phyloP scores from a whole-genome alignment of 768 basidiomycete genomes.

The Xerocomellus amylosporus region DNA sequence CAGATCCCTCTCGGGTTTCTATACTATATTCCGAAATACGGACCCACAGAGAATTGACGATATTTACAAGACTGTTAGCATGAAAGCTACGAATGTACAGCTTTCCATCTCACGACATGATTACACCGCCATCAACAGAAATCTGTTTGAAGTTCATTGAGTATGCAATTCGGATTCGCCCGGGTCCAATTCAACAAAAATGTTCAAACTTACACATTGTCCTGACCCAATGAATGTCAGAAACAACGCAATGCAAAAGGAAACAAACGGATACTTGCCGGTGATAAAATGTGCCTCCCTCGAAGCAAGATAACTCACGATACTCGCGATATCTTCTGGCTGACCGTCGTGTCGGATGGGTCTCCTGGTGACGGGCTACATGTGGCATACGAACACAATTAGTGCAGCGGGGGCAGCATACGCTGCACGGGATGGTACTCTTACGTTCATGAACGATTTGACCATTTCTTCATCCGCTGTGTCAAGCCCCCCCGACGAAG shows the following conservation, averaged over 20 bases:
- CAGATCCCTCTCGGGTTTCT: too few species aligned
- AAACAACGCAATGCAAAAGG: background rate
- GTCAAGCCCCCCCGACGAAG: background rate
- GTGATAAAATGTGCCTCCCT: conserved; percentile 37
- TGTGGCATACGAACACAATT: background rate
- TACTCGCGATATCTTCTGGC: conserved; percentile 35
- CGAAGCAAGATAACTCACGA: conserved; percentile 38
- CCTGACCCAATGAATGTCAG: conserved; percentile 10
- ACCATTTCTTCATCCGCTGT: background rate
- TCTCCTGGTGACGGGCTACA: background rate
- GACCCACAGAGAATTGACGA: background rate
- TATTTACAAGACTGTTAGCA: background rate
- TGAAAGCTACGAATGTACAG: background rate
- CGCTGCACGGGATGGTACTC: background rate
- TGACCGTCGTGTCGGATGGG: conserved; percentile 18
- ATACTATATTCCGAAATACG: too few species aligned
- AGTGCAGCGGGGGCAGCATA: background rate
- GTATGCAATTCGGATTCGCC: background rate
- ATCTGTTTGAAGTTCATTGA: conserved; percentile 11
- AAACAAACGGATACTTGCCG: conserved; percentile 17
- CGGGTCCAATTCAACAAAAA: background rate
- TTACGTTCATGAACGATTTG: background rate
- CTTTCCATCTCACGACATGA: background rate
- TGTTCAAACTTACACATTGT: conserved; percentile 22
- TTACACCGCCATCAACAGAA: conserved; percentile 17